Percentiles rank a stretch among this genome's conserved stretches.
Evolutionary conservation across 2,329 filamentous ascomycete genomes (phyloP).

Genomic region (Talaromyces islandicus): DNA sequence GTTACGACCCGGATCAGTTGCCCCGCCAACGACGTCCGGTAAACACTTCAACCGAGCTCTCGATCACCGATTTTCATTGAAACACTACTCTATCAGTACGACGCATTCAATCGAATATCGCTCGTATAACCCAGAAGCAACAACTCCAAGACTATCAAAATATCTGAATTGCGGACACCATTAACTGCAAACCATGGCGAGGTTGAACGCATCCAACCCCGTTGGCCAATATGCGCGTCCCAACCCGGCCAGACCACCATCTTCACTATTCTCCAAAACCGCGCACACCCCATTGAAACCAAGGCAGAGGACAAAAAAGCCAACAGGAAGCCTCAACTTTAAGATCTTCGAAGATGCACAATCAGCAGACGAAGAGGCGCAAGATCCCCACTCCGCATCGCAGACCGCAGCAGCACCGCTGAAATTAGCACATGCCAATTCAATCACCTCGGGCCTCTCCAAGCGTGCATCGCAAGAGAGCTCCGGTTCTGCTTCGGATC

Average conservation of each 20-base stretch:
- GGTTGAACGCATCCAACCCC: slow-evolving; percentile 12
- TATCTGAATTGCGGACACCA: not conserved
- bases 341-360: slow-evolving; percentile 12
- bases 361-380: slow-evolving; percentile 3
- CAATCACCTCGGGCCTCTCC: slow-evolving; percentile 7
- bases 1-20: not conserved
- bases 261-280: slow-evolving; percentile 1
- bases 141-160: not conserved
- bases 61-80: not conserved
- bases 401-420: not conserved
- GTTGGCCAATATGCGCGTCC: slow-evolving; percentile 1
- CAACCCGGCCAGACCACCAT: not conserved
- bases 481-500: slow-evolving; percentile 12
- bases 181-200: slow-evolving; percentile 10
- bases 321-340: not conserved
- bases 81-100: not conserved
- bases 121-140: not conserved
- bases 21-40: not conserved
- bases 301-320: not conserved
- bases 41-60: not conserved
- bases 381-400: not conserved
- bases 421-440: slow-evolving; percentile 10
- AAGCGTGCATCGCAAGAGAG: slow-evolving; percentile 10
- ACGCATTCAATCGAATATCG: not conserved
- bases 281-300: slow-evolving; percentile 5